Percentiles rank a stretch among this genome's conserved stretches.
Evolutionary conservation across 176 grass and related monocot species (phyloP).

Genomic region (Phragmites australis): DNA sequence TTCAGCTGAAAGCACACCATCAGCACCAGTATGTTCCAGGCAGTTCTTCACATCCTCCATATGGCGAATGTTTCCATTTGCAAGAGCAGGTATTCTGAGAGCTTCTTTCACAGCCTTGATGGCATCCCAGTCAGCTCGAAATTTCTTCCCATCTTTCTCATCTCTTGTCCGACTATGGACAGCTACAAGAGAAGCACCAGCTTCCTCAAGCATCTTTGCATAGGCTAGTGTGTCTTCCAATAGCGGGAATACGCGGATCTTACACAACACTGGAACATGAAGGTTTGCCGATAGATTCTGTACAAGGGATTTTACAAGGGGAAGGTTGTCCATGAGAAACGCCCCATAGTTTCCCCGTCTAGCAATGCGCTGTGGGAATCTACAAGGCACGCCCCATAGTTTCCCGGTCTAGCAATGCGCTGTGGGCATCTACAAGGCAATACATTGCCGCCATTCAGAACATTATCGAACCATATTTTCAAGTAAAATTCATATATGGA

Average conservation of each 20-base stretch:
- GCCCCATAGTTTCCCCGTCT: constrained; percentile 92
- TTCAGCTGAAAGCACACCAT: constrained; percentile 97
- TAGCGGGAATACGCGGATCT: constrained; percentile 80
- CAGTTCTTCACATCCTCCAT: constrained; percentile 73
- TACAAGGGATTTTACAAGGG: constrained; percentile 79
- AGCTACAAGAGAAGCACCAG: constrained; percentile 86
- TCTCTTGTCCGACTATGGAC: constrained; percentile 96
- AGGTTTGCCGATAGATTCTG: constrained; percentile 76
- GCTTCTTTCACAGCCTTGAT: constrained; percentile 89
- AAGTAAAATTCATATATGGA: neutral
- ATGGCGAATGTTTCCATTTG: constrained; percentile 94
- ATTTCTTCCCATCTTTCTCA: constrained; percentile 90
- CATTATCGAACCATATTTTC: neutral
- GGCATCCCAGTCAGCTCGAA: constrained; percentile 82
- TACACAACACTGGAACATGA: constrained; percentile 82
- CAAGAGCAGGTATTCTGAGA: constrained; percentile 84
- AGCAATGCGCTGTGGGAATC: constrained; percentile 87
- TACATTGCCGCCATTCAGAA: constrained; percentile 12
- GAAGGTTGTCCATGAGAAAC: constrained; percentile 97
- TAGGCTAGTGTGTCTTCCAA: constrained; percentile 84
- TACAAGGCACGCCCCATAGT: constrained; percentile 95
- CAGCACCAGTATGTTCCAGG: constrained; percentile 76
- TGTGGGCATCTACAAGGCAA: constrained; percentile 79
- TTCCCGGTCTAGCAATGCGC: constrained; percentile 82
- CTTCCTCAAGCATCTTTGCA: constrained; percentile 96